phyloP scores from a whole-genome alignment of 768 basidiomycete species.

The Melanogaster broomeanus region DNA sequence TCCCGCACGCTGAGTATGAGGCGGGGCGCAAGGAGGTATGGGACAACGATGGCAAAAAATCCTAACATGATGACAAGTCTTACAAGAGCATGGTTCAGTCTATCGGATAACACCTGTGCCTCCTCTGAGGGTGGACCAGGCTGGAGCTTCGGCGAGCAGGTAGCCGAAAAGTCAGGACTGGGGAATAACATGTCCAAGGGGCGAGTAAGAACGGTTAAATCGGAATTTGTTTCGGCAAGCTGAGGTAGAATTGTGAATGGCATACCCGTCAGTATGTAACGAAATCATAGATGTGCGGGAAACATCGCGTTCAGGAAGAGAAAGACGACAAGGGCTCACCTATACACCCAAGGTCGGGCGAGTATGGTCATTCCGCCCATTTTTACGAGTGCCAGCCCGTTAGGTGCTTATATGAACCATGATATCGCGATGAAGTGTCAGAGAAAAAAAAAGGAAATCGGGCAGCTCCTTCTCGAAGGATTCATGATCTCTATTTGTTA shows the following conservation, averaged over 20 bases:
- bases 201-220: neutral
- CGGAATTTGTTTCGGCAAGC: neutral
- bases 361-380: slow-evolving; percentile 89
- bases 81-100: too few relatives aligned
- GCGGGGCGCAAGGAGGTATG: neutral
- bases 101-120: slow-evolving; percentile 88
- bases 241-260: neutral
- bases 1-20: neutral
- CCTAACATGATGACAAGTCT: too few relatives aligned
- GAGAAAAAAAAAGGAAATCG: neutral
- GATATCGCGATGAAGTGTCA: neutral
- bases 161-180: slow-evolving; percentile 89
- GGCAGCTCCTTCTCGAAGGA: neutral
- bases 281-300: neutral
- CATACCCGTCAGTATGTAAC: too few relatives aligned
- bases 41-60: neutral
- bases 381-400: slow-evolving; percentile 89
- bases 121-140: slow-evolving; percentile 95
- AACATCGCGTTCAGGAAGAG: neutral
- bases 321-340: slow-evolving; percentile 48
- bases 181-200: slow-evolving; percentile 58
- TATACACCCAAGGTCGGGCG: slow-evolving; percentile 75
- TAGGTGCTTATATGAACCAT: slow-evolving; percentile 94
- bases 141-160: slow-evolving; percentile 92
- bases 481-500: neutral